phyloP scores from a whole-genome alignment of 257 asterid species.

The Apocynum venetum region DNA sequence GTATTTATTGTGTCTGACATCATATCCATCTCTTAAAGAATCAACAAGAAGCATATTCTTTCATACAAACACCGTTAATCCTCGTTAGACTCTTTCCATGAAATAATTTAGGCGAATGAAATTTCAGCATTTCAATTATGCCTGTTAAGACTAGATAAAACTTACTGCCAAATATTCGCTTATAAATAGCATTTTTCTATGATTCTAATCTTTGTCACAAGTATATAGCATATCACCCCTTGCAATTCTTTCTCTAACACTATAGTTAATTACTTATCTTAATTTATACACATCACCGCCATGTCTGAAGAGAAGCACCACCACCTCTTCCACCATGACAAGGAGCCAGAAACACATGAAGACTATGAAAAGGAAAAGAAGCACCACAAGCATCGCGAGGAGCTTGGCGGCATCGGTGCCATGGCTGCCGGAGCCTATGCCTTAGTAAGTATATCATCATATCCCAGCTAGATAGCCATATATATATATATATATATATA shows the following conservation, averaged over 20 bases:
- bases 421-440: conserved; percentile 59
- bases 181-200: not conserved
- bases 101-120: not conserved
- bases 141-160: not conserved
- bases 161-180: not conserved
- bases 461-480: no score
- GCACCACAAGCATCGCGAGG: conserved; percentile 52
- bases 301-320: conserved; percentile 44
- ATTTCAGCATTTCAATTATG: not conserved
- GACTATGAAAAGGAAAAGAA: conserved; percentile 49
- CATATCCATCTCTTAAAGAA: no score
- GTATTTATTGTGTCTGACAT: no score
- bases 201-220: not conserved
- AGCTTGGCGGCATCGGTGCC: conserved; percentile 45
- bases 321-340: conserved; percentile 46
- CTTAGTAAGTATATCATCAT: conserved; percentile 32
- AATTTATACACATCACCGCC: not conserved
- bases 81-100: no score
- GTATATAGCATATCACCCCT: not conserved
- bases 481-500: no score
- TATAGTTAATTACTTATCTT: no score
- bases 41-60: no score
- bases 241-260: not conserved
- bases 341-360: conserved; percentile 30
- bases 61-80: no score